phyloP scores from a whole-genome alignment of 2,329 filamentous ascomycete genomes.

The Monilinia laxa region DNA sequence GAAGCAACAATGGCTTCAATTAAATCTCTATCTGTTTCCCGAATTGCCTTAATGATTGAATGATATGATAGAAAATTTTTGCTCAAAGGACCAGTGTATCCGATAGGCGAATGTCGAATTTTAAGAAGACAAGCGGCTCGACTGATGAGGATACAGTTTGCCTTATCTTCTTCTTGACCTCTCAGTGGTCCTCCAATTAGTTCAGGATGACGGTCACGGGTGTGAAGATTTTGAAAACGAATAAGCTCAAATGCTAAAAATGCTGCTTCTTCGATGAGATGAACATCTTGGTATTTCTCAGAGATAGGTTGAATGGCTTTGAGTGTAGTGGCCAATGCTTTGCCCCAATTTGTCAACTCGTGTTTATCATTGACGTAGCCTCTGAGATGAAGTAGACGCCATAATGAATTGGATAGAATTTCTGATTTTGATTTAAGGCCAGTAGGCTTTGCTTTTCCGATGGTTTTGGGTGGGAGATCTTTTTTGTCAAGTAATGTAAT shows the following conservation, averaged over 20 bases:
- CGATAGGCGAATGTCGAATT: slow-evolving; percentile 78
- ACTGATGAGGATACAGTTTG: slow-evolving; percentile 77
- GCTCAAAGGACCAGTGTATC: slow-evolving; percentile 92
- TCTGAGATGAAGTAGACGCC: slow-evolving; percentile 85
- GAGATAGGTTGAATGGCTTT: slow-evolving; percentile 56
- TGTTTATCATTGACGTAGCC: slow-evolving; percentile 81
- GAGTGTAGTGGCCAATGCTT: slow-evolving; percentile 70
- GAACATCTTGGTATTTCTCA: slow-evolving; percentile 46
- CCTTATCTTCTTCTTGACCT: slow-evolving; percentile 69
- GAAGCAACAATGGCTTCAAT: slow-evolving; percentile 78
- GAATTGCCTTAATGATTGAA: slow-evolving; percentile 76
- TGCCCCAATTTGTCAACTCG: slow-evolving; percentile 79
- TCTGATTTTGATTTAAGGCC: slow-evolving; percentile 64
- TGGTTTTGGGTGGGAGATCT: slow-evolving; percentile 68
- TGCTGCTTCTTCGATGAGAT: slow-evolving; percentile 68
- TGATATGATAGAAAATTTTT: slow-evolving; percentile 85
- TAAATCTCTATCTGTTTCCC: slow-evolving; percentile 76
- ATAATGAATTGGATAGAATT: slow-evolving; percentile 70
- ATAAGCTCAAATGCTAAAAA: slow-evolving; percentile 85
- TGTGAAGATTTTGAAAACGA: slow-evolving; percentile 73
- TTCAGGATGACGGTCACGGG: slow-evolving; percentile 58
- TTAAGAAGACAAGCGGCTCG: slow-evolving; percentile 81
- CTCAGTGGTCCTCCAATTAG: slow-evolving; percentile 56
- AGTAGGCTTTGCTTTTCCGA: slow-evolving; percentile 43
- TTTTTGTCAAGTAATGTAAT: slow-evolving; percentile 62